These are phyloP conservation scores for Mortierella sp. DNA, from an alignment of 371 early-diverging fungal species.

Conservation along the genomic window DNA sequence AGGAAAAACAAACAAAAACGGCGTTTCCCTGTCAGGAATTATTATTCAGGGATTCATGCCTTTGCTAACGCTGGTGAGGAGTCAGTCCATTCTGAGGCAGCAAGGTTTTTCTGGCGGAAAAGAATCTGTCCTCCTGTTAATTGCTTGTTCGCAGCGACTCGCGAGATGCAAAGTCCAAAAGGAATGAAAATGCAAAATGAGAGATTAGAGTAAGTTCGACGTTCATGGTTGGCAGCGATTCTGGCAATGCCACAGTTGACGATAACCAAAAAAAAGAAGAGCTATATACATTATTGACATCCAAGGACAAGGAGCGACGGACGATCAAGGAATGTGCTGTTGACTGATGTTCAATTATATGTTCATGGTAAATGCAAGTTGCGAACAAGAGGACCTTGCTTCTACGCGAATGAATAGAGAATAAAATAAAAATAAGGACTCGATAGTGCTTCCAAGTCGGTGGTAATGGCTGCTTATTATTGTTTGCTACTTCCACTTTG, in stretches of 20 bases:
- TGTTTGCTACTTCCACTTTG: background rate
- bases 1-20: background rate
- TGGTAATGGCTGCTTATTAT: background rate
- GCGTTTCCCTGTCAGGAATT: background rate
- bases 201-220: background rate
- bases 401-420: background rate
- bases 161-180: background rate
- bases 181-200: background rate
- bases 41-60: background rate
- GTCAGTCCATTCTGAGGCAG: background rate
- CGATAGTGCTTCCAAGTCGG: background rate
- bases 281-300: background rate
- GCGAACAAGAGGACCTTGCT: background rate
- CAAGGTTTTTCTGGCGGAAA: background rate
- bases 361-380: background rate
- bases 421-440: too few relatives aligned
- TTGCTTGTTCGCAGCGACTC: background rate
- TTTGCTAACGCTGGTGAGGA: slow-evolving; percentile 1
- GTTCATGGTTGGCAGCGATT: background rate
- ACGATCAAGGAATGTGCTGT: background rate
- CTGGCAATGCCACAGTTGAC: background rate
- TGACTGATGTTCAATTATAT: background rate
- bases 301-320: background rate
- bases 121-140: background rate
- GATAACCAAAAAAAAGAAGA: background rate